Conservation (phyloP, 306 rosid species). For the Boehmeria nivea region DNA sequence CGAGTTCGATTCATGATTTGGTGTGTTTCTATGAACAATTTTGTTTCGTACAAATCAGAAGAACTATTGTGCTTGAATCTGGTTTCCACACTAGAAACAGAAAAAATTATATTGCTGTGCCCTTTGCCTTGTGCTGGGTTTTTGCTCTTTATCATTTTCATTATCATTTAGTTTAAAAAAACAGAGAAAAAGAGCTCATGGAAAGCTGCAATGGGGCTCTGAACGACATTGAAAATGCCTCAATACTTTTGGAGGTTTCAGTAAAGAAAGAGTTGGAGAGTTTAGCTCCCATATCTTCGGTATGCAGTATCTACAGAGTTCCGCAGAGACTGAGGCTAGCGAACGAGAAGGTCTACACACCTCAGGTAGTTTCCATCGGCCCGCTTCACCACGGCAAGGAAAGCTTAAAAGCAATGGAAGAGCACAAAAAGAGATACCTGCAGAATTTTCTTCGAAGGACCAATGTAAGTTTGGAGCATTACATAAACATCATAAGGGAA, state of each 20-base stretch:
- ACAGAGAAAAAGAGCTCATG: no score
- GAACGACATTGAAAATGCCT: constrained; percentile 10
- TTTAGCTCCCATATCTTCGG: neutral
- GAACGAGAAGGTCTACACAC: neutral
- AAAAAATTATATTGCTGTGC: no score
- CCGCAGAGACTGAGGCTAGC: neutral
- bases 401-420: neutral
- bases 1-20: no score
- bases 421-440: neutral
- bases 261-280: neutral
- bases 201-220: neutral
- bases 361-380: no score
- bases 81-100: no score
- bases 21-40: no score
- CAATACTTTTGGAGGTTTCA: neutral
- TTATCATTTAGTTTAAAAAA: no score
- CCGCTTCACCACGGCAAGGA: constrained; percentile 7
- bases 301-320: constrained; percentile 17
- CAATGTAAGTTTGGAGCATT: neutral
- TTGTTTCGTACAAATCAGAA: no score
- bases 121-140: no score
- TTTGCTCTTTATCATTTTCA: no score
- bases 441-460: neutral
- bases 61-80: no score
- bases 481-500: neutral